phyloP scores from a whole-genome alignment of 2,329 filamentous ascomycete genomes.

The Trichoderma brevicompactum region DNA sequence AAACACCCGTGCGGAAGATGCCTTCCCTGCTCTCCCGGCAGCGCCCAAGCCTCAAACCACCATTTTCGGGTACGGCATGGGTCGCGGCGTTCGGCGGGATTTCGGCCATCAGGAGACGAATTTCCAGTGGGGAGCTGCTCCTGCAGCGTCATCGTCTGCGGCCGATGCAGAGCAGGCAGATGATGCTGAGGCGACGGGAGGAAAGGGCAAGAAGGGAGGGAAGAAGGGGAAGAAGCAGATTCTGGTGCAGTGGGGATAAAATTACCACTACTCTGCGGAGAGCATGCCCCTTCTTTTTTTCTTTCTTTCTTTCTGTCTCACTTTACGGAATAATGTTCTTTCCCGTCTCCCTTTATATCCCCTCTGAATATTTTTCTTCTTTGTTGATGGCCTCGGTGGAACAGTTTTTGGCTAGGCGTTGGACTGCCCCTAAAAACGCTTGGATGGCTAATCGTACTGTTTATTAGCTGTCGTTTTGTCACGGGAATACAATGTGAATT shows the following conservation, averaged over 20 bases:
- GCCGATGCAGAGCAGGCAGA: conserved; percentile 38
- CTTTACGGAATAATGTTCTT: neutral
- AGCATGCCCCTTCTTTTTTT: neutral
- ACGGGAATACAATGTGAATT: neutral
- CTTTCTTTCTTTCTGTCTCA: neutral
- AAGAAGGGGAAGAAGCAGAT: conserved; percentile 66
- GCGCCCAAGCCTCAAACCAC: conserved; percentile 71
- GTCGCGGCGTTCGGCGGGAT: conserved; percentile 59
- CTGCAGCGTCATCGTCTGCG: conserved; percentile 31
- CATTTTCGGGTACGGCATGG: conserved; percentile 64
- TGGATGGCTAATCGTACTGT: neutral
- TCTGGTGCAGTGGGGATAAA: conserved; percentile 63
- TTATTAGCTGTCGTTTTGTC: neutral
- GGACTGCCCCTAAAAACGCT: neutral
- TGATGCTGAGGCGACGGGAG: conserved; percentile 37
- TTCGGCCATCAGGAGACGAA: conserved; percentile 53
- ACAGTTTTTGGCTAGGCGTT: neutral
- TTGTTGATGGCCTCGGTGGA: neutral
- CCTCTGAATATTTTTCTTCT: neutral
- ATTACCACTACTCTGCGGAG: no score
- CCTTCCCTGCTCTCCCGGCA: conserved; percentile 81
- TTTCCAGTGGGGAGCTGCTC: conserved; percentile 53
- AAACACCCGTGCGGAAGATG: conserved; percentile 54
- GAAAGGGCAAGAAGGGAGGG: conserved; percentile 60
- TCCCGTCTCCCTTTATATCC: neutral